Evolutionary conservation across 352 stramenopile genomes (phyloP), one percentile per base, ranked within the genome.

Genomic region (Phytophthora sp.): DNA sequence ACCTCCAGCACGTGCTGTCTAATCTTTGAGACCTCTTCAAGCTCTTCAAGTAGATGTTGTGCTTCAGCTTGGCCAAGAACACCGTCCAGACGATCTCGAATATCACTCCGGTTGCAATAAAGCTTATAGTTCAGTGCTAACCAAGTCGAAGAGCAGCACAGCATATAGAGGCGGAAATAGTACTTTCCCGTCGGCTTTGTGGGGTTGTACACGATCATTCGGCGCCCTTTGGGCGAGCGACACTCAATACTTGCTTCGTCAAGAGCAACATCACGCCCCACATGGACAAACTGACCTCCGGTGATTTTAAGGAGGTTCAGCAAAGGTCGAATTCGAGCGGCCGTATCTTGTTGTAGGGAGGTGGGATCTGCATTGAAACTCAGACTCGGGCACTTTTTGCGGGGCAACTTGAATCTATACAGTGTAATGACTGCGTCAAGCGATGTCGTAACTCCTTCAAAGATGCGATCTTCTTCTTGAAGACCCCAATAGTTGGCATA

Each of bases 91-190:
- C n/a, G n/a, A n/a, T n/a, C n/a, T n/a, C n/a, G n/a, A n/a, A n/a
- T n/a, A 18, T 38, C 24, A 18, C 24, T 59, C 18, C 35, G 24
- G 23, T 51, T 59, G 27, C 38, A 59, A n/a, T 50, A 35, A 39
- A 58, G 36, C 26, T 58, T 58, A 24, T 49, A 58, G 23, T 58
- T 49, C 24, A 49, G 7, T 1, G 51, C 23, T 9, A 58, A 13
- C 23, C 51, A 58, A 1, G 35, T 58, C 2, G 35, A 30, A 29
- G 33, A 58, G 23, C 51, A 57, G 31, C 50, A 35, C 3, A 57
- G 2, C 35, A 58, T 49, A 8, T 58, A 58, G 0, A 58, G 36
- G 23, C 7, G 36, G 35, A 58, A 58, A 39, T 38, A 15, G 9
- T 49, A 58, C 20, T 58, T 58, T 9, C 51, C 51, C 4, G 36